Evolutionary conservation across 106 monocot genomes (phyloP).

Genomic region (Dendrobium huoshanense): DNA sequence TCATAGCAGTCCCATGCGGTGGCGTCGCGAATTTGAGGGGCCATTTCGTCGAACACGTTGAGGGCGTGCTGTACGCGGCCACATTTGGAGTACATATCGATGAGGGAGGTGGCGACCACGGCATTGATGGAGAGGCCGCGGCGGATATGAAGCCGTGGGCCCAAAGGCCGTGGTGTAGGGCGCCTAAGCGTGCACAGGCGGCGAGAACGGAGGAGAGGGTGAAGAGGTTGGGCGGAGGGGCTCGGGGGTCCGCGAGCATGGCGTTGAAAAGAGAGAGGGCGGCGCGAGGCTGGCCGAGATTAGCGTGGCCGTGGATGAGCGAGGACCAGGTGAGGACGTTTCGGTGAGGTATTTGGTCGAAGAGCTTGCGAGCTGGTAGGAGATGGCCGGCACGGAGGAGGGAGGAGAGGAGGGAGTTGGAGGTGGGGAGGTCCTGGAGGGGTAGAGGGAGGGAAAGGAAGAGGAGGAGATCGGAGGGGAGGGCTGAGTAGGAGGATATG

Average conservation of each 20-base stretch:
- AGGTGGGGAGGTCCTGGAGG: conserved; percentile 18
- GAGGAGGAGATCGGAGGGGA: conserved; percentile 6
- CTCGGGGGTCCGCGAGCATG: conserved; percentile 37
- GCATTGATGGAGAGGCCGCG: conserved; percentile 19
- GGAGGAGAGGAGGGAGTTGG: conserved; percentile 45
- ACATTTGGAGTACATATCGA: conserved; percentile 72
- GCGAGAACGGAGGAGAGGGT: conserved; percentile 46
- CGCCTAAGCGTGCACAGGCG: conserved; percentile 45
- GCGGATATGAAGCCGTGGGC: conserved; percentile 38
- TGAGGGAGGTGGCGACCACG: conserved; percentile 38
- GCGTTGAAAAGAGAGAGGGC: conserved; percentile 23
- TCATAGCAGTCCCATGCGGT: conserved; percentile 53
- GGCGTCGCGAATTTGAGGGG: conserved; percentile 27
- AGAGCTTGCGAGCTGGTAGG: conserved; percentile 22
- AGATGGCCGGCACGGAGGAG: conserved; percentile 22
- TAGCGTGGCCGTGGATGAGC: conserved; percentile 37
- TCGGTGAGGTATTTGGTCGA: conserved; percentile 41
- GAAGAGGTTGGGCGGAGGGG: conserved; percentile 25
- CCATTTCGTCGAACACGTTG: conserved; percentile 44
- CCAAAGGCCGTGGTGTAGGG: conserved; percentile 53
- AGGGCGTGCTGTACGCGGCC: conserved; percentile 36
- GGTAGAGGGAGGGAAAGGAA: background rate
- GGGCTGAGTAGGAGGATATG: conserved; percentile 32
- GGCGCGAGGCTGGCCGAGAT: conserved; percentile 23
- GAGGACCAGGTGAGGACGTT: conserved; percentile 44